A percentile compares a stretch with the other conserved stretches of the same genome.
These are phyloP conservation scores for Solanum chmielewskii DNA, from an alignment of 257 asterid genomes.

Conservation along the genomic window DNA sequence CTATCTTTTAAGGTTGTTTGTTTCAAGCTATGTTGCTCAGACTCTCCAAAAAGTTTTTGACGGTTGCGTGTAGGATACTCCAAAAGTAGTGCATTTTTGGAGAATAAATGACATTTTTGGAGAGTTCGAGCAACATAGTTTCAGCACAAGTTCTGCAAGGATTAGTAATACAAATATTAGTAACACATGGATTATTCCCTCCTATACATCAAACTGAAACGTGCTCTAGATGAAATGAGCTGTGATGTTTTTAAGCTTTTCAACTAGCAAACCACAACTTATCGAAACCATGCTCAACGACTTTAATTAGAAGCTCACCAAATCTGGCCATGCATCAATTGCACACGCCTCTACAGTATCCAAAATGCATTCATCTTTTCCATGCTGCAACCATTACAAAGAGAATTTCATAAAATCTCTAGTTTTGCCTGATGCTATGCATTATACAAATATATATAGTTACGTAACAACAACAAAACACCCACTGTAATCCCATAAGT, in stretches of 20 bases:
- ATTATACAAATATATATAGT: no score
- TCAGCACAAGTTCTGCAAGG: neutral
- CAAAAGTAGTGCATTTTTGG: neutral
- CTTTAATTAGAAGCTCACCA: constrained; percentile 42
- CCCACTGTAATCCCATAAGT: no score
- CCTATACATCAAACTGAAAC: neutral
- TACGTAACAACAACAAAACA: neutral
- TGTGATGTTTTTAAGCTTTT: neutral
- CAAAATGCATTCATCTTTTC: constrained; percentile 59
- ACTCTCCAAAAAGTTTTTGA: neutral
- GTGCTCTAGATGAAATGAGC: neutral
- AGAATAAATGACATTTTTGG: neutral
- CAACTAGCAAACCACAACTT: neutral
- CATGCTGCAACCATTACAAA: constrained; percentile 52
- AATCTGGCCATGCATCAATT: constrained; percentile 77
- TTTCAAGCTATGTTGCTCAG: neutral
- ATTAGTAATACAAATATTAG: neutral
- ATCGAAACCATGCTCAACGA: no score
- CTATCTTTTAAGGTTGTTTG: neutral
- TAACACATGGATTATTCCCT: neutral
- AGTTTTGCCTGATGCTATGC: no score
- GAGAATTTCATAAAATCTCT: neutral
- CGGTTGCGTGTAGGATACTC: neutral
- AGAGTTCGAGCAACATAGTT: neutral
- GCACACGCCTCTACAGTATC: constrained; percentile 92